Evolutionary conservation across 2,329 filamentous ascomycete species (phyloP), one percentile per base, ranked within the genome.

Genomic region (Mariannaea elegans): DNA sequence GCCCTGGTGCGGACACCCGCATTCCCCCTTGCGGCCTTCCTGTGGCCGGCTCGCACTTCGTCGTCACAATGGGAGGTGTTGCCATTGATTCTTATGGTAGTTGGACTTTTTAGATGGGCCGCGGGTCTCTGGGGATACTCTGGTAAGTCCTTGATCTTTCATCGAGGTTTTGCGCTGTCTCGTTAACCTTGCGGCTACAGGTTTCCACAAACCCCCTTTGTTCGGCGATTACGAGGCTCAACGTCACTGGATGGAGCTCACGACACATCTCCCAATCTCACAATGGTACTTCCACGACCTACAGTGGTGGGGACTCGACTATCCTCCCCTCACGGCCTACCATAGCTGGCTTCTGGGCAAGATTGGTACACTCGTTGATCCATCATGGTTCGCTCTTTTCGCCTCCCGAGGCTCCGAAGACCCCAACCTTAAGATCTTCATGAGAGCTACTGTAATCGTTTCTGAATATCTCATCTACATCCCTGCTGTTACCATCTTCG

Each of bases 221-320:
- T 91, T 94, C 73, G 95, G 95, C 66, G 95, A 99, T 77, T 99
- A 97, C 78, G 95, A 99, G 80, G 95, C 96, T 3, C 95, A 99
- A 76, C 83, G 95, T 69, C 95, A 99, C 77, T 99, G 95, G 95
- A 97, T 99, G 94, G 95, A 99, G 73, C 83, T 99, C 65, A 97
- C 95, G 2, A 91, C 87, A 8, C 87, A 97, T 60, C 82, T 99
- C 2, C 95, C 95, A 13, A 84, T 96, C 34, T 95, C 93, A 10
- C 91, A 95, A 76, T 99, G 96, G 95, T 99, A 99, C 77, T 97
- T 97, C 73, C 93, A 99, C 76, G 94, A 99, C 74, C 82, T 98
- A 42, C 84, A 94, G 72, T 99, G 94, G 90, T 99, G 95, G 95
- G 96, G 96, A 1, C 84, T 99, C 66, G 95, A 99, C 78, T 99